phyloP scores from a whole-genome alignment of 1,284 basidiomycete species.

The Termitomyces sp. region DNA sequence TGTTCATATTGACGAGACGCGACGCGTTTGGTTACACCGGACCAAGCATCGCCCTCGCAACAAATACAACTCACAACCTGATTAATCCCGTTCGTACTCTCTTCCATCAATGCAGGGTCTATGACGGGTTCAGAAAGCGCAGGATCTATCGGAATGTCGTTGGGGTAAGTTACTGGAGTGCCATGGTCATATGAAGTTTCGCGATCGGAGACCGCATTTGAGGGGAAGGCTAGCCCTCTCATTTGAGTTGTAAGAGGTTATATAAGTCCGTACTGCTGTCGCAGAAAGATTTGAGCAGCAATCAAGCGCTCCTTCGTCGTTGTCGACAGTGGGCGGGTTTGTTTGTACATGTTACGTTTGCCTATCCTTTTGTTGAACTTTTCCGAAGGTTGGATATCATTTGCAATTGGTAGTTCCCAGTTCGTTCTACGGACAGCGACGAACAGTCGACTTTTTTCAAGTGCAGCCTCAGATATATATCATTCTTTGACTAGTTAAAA shows the following conservation, averaged over 20 bases:
- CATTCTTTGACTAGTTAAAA: background rate
- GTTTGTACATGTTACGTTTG: constrained; percentile 35
- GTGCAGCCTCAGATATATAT: background rate
- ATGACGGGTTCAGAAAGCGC: constrained; percentile 47
- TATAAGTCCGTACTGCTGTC: constrained; percentile 13
- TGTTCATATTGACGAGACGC: constrained; percentile 34
- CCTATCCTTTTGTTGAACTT: constrained; percentile 3
- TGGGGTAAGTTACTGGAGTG: constrained; percentile 48
- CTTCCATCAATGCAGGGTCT: constrained; percentile 46
- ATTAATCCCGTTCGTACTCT: constrained; percentile 18
- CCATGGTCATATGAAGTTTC: constrained; percentile 53
- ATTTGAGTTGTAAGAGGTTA: constrained; percentile 32
- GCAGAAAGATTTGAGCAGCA: constrained; percentile 10
- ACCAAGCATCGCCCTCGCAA: constrained; percentile 7
- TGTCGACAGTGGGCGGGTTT: constrained; percentile 37
- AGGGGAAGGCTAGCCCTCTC: constrained; percentile 58
- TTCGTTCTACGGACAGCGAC: too few relatives aligned
- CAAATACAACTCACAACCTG: constrained; percentile 27
- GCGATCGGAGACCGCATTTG: constrained; percentile 41
- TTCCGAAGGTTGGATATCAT: constrained; percentile 5
- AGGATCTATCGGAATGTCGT: constrained; percentile 72
- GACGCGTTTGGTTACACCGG: constrained; percentile 39
- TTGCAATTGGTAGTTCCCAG: too few relatives aligned
- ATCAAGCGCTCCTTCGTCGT: constrained; percentile 30
- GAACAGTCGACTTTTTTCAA: background rate